These are phyloP conservation scores for Stevia rebaudiana DNA, from an alignment of 140 eudicot genomes.

Conservation along the genomic window DNA sequence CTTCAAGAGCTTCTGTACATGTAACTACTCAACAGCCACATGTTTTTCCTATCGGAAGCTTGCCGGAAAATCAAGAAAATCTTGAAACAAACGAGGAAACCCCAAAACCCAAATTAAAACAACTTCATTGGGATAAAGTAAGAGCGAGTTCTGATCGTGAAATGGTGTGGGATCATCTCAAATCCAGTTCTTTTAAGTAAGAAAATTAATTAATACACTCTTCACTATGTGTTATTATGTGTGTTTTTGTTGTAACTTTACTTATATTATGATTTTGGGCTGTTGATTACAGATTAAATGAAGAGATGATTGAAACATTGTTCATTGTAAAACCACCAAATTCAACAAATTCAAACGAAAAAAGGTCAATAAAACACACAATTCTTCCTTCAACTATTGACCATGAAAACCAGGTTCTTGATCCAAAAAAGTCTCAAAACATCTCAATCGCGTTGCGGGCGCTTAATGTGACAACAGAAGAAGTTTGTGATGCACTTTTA, in stretches of 20 bases:
- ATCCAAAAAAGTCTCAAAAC: slow-evolving; percentile 90
- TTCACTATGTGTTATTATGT: background rate
- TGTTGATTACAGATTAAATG: slow-evolving; percentile 62
- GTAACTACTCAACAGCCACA: slow-evolving; percentile 19
- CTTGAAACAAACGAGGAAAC: slow-evolving; percentile 41
- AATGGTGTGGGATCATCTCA: slow-evolving; percentile 96
- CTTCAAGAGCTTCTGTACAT: slow-evolving; percentile 39
- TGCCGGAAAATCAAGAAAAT: slow-evolving; percentile 33
- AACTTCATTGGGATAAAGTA: slow-evolving; percentile 95
- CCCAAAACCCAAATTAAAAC: slow-evolving; percentile 67
- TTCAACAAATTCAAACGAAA: slow-evolving; percentile 36
- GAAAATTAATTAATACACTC: background rate
- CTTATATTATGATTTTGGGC: slow-evolving; percentile 6
- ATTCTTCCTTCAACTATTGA: slow-evolving; percentile 36
- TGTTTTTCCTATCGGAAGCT: slow-evolving; percentile 32
- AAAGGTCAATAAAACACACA: slow-evolving; percentile 24
- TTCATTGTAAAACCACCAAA: slow-evolving; percentile 59
- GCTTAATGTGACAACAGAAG: slow-evolving; percentile 67
- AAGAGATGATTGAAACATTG: slow-evolving; percentile 95
- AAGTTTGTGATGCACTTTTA: slow-evolving; percentile 79
- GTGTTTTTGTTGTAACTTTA: slow-evolving; percentile 1
- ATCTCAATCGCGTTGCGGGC: slow-evolving; percentile 79
- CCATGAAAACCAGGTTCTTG: slow-evolving; percentile 75
- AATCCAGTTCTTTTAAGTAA: slow-evolving; percentile 89
- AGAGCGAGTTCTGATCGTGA: slow-evolving; percentile 91